Conservation (phyloP, 2,329 filamentous ascomycete genomes). For the Arthrobotrys sinensis region DNA sequence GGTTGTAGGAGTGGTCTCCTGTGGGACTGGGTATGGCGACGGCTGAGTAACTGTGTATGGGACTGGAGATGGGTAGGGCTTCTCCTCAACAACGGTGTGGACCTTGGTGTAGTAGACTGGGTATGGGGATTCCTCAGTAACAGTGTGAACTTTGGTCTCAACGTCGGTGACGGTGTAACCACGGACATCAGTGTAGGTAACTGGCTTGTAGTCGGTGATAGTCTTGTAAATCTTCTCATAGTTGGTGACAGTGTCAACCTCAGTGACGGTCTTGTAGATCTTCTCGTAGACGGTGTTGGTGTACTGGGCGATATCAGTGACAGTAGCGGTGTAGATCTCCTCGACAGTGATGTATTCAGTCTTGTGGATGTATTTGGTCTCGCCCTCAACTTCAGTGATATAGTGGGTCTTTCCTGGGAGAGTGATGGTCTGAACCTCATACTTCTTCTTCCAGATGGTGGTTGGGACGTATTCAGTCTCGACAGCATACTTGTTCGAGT, state of each 20-base stretch:
- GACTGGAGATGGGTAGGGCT: constrained; percentile 14
- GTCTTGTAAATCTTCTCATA: constrained; percentile 21
- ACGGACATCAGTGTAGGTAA: constrained; percentile 38
- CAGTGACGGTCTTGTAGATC: constrained; percentile 42
- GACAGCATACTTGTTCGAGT: constrained; percentile 16
- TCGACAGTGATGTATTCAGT: constrained; percentile 53
- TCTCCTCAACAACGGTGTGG: constrained; percentile 39
- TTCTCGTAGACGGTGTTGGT: constrained; percentile 34
- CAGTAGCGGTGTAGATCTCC: constrained; percentile 40
- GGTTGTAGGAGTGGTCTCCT: constrained; percentile 24
- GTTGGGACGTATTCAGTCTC: constrained; percentile 42
- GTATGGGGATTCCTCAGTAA: constrained; percentile 30
- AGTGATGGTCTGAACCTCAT: constrained; percentile 47
- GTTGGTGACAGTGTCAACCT: constrained; percentile 37
- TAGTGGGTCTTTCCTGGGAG: constrained; percentile 55
- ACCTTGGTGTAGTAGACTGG: constrained; percentile 30
- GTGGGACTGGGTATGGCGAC: constrained; percentile 6
- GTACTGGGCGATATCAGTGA: constrained; percentile 23
- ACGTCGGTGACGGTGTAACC: constrained; percentile 39
- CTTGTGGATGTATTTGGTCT: constrained; percentile 55
- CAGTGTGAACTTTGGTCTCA: constrained; percentile 40
- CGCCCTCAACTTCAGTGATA: constrained; percentile 44
- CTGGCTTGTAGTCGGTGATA: constrained; percentile 31
- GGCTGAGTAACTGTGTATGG: constrained; percentile 29
- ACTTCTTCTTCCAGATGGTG: constrained; percentile 49